phyloP scores from a whole-genome alignment of 2,329 filamentous ascomycete genomes.

The Pseudogymnoascus sp. region DNA sequence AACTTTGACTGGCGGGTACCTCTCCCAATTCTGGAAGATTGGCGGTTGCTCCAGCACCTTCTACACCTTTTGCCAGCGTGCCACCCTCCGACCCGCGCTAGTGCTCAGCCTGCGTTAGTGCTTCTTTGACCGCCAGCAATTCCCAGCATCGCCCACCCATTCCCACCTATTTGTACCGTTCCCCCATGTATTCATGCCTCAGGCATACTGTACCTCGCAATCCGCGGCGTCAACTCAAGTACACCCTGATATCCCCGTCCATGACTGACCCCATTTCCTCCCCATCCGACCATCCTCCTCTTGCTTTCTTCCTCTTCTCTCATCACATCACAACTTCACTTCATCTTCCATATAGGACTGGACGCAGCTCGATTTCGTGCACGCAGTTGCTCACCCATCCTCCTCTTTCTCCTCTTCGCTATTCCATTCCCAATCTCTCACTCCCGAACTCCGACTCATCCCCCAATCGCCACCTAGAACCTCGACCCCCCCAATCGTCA shows the following conservation, averaged over 20 bases:
- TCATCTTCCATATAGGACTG: constrained; percentile 8
- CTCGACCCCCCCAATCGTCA: not conserved
- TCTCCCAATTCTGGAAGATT: not conserved
- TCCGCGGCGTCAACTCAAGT: constrained; percentile 3
- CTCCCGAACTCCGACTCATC: not conserved
- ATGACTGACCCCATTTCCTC: constrained; percentile 6
- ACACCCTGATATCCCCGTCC: constrained; percentile 6
- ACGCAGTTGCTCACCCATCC: constrained; percentile 5
- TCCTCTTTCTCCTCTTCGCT: constrained; percentile 6
- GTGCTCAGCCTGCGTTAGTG: constrained; percentile 5
- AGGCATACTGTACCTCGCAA: not conserved
- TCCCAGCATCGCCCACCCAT: not conserved
- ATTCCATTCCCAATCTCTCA: not conserved
- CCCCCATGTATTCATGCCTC: not conserved
- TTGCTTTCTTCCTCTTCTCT: not conserved
- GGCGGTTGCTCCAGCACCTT: constrained; percentile 7
- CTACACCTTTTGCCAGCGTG: constrained; percentile 6
- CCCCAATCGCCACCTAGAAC: constrained; percentile 5
- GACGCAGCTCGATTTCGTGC: constrained; percentile 7
- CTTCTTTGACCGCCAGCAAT: not conserved
- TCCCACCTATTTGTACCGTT: not conserved
- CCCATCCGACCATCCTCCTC: constrained; percentile 5
- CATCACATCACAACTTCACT: constrained; percentile 4
- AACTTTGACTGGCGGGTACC: constrained; percentile 7
- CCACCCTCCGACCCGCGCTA: not conserved